Conservation (phyloP, 2,329 filamentous ascomycete species). For the Penicillium sp. region DNA sequence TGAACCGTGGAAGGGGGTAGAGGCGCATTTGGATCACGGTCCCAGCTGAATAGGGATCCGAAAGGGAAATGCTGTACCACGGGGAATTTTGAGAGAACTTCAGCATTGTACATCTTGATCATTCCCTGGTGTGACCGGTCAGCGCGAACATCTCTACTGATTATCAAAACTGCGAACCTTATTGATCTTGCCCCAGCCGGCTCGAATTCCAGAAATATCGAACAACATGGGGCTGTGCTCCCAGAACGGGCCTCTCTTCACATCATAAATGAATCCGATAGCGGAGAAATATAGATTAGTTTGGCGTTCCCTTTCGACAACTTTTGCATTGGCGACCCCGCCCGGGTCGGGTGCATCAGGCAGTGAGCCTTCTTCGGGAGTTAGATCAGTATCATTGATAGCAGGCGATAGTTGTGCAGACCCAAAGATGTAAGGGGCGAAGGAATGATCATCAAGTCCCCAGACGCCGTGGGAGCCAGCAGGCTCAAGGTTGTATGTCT, state of each 20-base stretch:
- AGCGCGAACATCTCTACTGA: not conserved
- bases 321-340: constrained; percentile 64
- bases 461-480: constrained; percentile 96
- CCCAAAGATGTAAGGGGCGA: constrained; percentile 90
- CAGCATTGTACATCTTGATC: constrained; percentile 99
- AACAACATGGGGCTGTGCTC: constrained; percentile 92
- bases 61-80: constrained; percentile 97
- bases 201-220: constrained; percentile 86
- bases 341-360: constrained; percentile 68
- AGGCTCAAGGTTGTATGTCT: constrained; percentile 89
- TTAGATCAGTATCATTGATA: constrained; percentile 62
- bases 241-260: constrained; percentile 96
- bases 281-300: constrained; percentile 91
- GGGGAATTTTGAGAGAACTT: constrained; percentile 94
- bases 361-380: constrained; percentile 77
- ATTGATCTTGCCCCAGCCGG: constrained; percentile 99
- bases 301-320: constrained; percentile 65
- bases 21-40: constrained; percentile 62
- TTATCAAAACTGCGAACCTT: constrained; percentile 53
- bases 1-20: constrained; percentile 55
- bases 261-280: constrained; percentile 94
- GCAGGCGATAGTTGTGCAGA: constrained; percentile 84
- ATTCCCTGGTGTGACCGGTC: constrained; percentile 63
- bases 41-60: constrained; percentile 77
- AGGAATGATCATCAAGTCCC: constrained; percentile 97